Percentiles rank a stretch among this genome's conserved stretches.
Evolutionary conservation across 345 rosid species (phyloP).

Genomic region (Draba incana): DNA sequence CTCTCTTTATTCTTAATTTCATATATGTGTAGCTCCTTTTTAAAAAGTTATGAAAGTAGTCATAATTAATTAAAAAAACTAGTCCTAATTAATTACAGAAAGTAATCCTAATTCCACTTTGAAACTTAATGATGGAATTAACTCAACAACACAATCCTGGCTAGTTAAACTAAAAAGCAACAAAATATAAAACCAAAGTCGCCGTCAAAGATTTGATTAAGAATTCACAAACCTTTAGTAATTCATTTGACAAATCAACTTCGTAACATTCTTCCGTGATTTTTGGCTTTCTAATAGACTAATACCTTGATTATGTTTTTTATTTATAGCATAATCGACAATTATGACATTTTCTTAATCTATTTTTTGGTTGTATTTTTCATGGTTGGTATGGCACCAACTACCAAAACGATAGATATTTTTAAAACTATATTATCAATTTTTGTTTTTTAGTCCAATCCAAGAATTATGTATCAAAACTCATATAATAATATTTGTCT

Average conservation of each 20-base stretch:
- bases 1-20: constrained; percentile 10
- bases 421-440: background rate
- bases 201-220: constrained; percentile 20
- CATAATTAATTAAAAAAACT: no score
- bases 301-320: constrained; percentile 18
- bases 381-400: constrained; percentile 2
- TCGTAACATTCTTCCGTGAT: constrained; percentile 40
- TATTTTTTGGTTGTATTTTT: background rate
- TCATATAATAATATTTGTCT: no score
- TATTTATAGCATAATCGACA: constrained; percentile 8
- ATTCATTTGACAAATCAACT: constrained; percentile 27
- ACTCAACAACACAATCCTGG: constrained; percentile 14
- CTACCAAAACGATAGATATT: background rate
- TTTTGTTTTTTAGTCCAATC: background rate
- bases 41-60: background rate
- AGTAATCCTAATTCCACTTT: constrained; percentile 3
- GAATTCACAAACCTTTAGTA: constrained; percentile 13
- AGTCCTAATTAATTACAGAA: background rate
- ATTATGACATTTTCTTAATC: constrained; percentile 8
- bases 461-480: no score
- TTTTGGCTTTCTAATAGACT: constrained; percentile 11
- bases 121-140: background rate
- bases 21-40: background rate
- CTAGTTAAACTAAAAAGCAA: background rate
- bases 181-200: constrained; percentile 11